Base-by-base conservation (phyloP, 2,329 filamentous ascomycete species). In the Monosporascus sp. region DNA sequence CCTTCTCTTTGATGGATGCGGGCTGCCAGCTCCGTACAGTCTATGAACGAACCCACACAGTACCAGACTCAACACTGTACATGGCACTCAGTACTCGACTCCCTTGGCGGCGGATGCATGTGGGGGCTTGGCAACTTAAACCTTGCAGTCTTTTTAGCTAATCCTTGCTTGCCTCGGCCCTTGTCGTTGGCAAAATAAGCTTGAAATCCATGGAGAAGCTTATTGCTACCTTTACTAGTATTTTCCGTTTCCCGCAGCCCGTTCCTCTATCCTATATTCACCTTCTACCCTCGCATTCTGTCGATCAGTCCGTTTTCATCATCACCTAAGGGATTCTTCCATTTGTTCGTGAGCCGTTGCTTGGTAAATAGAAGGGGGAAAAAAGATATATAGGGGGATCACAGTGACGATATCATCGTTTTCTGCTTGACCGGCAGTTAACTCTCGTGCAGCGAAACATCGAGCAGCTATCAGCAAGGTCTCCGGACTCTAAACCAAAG, bases 181-280 rank as follows among this genome's bases (percentile, higher is more conserved):
- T 19, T 31, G 26, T 24, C 26, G 37, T 36, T 51, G 40, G 34
- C 40, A 48, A 52, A 52, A 52, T 52, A 52, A 52, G 50, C 50
- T 52, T 52, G 50, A 52, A 48, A 48, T 48, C 24, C 31, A 48
- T 38, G 19, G 50, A 45, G 50, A 52, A 52, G 50, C 50, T 52
- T 52, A 38, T 46, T 46, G 5, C 7, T 31, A 44, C 14, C 11
- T 14, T 34, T 34, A 14, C 40, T 43, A 14, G 17, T 43, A 19
- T 43, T 24, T 20, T 24, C 19, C 19, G 40, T 43, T 24, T 43
- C 40, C 40, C 40, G 19, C 38, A 7, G 8, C 19, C 38, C 0
- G 8, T 40, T 20, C 19, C 40, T 43, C 19, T 43, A 17, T 24
- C 40, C 19, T 16, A 43, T 43, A 43, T 19, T 11, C 19, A 43